A percentile compares a stretch with the other conserved stretches of the same genome.
phyloP scores from a whole-genome alignment of 192 early-diverging fungal species.

The Entomortierella parvispora region DNA sequence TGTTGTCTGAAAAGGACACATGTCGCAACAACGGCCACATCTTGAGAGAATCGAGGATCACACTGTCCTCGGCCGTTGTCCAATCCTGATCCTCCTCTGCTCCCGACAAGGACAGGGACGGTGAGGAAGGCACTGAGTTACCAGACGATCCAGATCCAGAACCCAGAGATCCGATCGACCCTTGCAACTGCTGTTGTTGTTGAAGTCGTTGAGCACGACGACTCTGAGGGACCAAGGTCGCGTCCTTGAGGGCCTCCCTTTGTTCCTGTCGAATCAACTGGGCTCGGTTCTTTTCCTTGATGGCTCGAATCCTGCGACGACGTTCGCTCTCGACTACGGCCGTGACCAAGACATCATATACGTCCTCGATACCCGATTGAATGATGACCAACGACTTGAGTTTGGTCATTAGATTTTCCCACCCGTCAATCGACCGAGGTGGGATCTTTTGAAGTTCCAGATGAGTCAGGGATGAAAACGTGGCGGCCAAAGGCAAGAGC shows the following conservation, averaged over 20 bases:
- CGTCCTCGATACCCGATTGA: constrained; percentile 57
- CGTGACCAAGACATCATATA: constrained; percentile 55
- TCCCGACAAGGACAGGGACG: constrained; percentile 3
- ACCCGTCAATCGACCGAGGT: constrained; percentile 54
- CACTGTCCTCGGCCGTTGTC: constrained; percentile 7
- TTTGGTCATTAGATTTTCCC: constrained; percentile 55
- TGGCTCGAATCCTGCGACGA: constrained; percentile 28
- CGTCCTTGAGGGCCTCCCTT: constrained; percentile 36
- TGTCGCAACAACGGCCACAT: constrained; percentile 55
- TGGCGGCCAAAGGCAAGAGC: constrained; percentile 22
- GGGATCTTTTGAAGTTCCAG: constrained; percentile 62
- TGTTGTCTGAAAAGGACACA: constrained; percentile 61
- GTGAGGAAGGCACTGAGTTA: constrained; percentile 27
- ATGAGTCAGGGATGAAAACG: constrained; percentile 57
- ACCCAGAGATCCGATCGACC: neutral
- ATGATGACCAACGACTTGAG: constrained; percentile 57
- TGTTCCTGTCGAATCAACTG: constrained; percentile 46
- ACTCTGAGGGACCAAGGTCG: constrained; percentile 1
- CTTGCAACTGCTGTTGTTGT: neutral
- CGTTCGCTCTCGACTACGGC: constrained; percentile 47
- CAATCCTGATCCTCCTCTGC: constrained; percentile 2
- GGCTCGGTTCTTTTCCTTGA: constrained; percentile 37
- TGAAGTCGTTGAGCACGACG: constrained; percentile 4
- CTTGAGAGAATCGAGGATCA: constrained; percentile 33
- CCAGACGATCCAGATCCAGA: constrained; percentile 17